Base-by-base conservation (phyloP, 441 rosid genomes). In the Erodium trifolium region DNA sequence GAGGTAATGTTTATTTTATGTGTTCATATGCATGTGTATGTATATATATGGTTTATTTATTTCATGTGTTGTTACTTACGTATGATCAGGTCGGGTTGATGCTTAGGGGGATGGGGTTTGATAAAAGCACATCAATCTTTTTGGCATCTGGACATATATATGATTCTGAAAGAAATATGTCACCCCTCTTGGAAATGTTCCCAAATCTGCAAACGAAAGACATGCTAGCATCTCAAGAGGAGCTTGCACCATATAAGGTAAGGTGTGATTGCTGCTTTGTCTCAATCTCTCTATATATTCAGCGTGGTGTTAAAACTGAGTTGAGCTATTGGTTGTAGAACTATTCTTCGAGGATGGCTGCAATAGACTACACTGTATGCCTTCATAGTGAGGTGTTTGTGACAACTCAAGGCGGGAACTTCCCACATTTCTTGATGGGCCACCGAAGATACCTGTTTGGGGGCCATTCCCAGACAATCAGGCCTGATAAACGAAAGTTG, bases 71-170 rank as follows among this genome's bases (percentile, higher is more conserved):
- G 34, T 31, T 31, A 31, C 29, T 65, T 72, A 10, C 10, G 45
- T 75, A 34, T 81, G 66, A 39, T 69, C 78, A 95, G 99, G 99
- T 95, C 41, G 98, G 99, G 31, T 75, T 95, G 85, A 95, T 95
- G 98, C 96, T 95, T 66, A 86, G 99, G 79, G 99, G 99, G 77
- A 95, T 95, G 98, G 99, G 99, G 45, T 95, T 95, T 73, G 90
- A 85, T 80, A 91, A 84, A 76, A 84, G 85, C 81, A 95, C 99
- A 3, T 84, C 78, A 66, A 89, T 95, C 39, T 95, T 43, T 82
- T 83, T 95, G 82, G 99, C 99, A 51, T 91, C 99, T 75, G 99
- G 99, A 70, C 85, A 87, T 75, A 95, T 95, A 77, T 95, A 95
- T 79, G 83, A 89, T 60, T 86, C 90, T 2, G 95, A 95, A 79